These are phyloP conservation scores for Pythium oligandrum DNA, from an alignment of 352 stramenopile species.

Conservation along the genomic window DNA sequence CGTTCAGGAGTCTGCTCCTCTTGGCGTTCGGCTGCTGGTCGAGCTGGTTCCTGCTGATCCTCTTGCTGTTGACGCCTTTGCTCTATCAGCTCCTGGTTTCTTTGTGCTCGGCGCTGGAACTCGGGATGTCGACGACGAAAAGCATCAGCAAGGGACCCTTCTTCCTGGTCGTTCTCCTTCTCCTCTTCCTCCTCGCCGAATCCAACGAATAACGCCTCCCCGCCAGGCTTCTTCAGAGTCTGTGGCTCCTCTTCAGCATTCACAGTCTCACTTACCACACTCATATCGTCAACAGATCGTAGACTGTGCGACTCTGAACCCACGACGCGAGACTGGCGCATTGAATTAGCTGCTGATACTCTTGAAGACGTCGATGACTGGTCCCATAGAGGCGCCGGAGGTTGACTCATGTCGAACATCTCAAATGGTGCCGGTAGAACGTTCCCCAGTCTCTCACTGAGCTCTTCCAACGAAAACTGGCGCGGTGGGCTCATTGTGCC, in stretches of 20 bases:
- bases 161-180: not conserved
- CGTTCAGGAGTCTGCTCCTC: too few relatives aligned
- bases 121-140: conserved; percentile 53
- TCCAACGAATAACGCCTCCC: too few relatives aligned
- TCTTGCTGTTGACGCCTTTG: conserved; percentile 21
- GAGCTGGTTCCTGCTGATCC: not conserved
- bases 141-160: conserved; percentile 46
- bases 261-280: too few relatives aligned
- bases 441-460: conserved; percentile 19
- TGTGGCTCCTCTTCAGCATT: too few relatives aligned
- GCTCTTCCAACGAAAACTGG: conserved; percentile 14
- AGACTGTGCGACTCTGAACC: too few relatives aligned
- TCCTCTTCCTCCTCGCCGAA: not conserved
- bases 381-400: conserved; percentile 15
- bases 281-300: too few relatives aligned
- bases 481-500: not conserved
- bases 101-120: conserved; percentile 31
- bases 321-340: too few relatives aligned
- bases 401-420: conserved; percentile 43
- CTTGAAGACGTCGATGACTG: not conserved
- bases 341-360: too few relatives aligned
- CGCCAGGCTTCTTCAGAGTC: too few relatives aligned
- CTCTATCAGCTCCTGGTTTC: conserved; percentile 18
- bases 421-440: conserved; percentile 33
- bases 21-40: not conserved